Base-by-base conservation (phyloP, 2,329 filamentous ascomycete genomes). In the Colletotrichum sp. region DNA sequence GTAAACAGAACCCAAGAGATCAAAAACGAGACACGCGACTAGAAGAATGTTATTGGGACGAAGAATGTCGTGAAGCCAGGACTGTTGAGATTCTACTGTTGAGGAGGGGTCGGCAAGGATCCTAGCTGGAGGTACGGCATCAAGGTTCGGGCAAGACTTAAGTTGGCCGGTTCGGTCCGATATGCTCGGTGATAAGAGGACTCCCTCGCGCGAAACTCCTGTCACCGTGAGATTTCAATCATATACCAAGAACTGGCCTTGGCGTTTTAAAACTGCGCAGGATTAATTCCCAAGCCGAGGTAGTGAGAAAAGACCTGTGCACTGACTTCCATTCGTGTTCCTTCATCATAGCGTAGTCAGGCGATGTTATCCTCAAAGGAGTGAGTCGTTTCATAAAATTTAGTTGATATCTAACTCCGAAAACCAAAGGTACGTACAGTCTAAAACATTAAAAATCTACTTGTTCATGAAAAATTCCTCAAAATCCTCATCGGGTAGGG, bases 401-500 rank as follows among this genome's bases (percentile, higher is more conserved):
- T 12, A 52, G 10, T 24, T 21, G 9, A 24, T 52, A 21, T 52
- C 12, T 21, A 21, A 52, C 43, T 21, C 43, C 43, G 43, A 52
- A 52, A 52, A 21, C 12, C 43, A 24, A 52, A 52, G 43, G n/a
- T 1, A 52, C 43, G n/a, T 52, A 48, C 43, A n/a, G n/a, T 52
- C n/a, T 21, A 13, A 5, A 21, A 13, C n/a, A 24, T 52, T 7
- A 52, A 52, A 10, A 8, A 30, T 60, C 72, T 79, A 79, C 64
- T 69, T 72, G 24, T 78, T 78, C 68, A 79, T 75, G 10, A 80
- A 65, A 32, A 80, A 80, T 13, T 77, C 79, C 30, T 75, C 75
- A 68, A 81, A 80, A 7, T 80, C 79, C 39, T 80, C 77, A 52
- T 81, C 78, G 8, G 74, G 71, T 34, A 80, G 68, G 30, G 63